Percentiles rank a stretch among this genome's conserved stretches.
Conservation (phyloP, 305 asterid genomes). For the Ajuga reptans region DNA sequence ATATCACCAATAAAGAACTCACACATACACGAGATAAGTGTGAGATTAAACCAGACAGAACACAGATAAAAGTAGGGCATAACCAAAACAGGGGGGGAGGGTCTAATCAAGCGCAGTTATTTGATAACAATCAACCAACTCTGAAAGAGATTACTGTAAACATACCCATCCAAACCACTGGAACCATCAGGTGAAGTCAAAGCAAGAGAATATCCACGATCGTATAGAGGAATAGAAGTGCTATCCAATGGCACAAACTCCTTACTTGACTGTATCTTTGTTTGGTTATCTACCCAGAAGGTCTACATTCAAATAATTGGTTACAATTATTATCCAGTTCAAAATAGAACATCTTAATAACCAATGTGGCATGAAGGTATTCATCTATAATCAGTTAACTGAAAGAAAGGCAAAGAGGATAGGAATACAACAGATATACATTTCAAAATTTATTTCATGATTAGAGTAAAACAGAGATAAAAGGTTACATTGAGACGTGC, state of each 20-base stretch:
- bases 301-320: conserved; percentile 39
- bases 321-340: conserved; percentile 7
- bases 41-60: not conserved
- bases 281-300: conserved; percentile 69
- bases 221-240: conserved; percentile 71
- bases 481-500: conserved; percentile 3
- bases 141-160: conserved; percentile 9
- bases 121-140: conserved; percentile 14
- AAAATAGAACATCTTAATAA: conserved; percentile 5
- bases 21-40: not conserved
- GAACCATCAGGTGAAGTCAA: conserved; percentile 60
- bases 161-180: conserved; percentile 58
- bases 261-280: conserved; percentile 31
- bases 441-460: not conserved
- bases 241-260: conserved; percentile 59
- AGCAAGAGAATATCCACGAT: conserved; percentile 83
- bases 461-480: conserved; percentile 6
- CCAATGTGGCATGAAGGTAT: conserved; percentile 4
- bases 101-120: not conserved
- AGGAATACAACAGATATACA: not conserved
- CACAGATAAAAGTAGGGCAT: not conserved
- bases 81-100: not conserved
- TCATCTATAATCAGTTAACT: not conserved
- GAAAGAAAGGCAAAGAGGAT: not conserved
- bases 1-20: not conserved